Percentiles rank a stretch among this genome's conserved stretches.
These are phyloP conservation scores for Volvox reticuliferus DNA, from an alignment of 139 green algal genomes.

Conservation along the genomic window DNA sequence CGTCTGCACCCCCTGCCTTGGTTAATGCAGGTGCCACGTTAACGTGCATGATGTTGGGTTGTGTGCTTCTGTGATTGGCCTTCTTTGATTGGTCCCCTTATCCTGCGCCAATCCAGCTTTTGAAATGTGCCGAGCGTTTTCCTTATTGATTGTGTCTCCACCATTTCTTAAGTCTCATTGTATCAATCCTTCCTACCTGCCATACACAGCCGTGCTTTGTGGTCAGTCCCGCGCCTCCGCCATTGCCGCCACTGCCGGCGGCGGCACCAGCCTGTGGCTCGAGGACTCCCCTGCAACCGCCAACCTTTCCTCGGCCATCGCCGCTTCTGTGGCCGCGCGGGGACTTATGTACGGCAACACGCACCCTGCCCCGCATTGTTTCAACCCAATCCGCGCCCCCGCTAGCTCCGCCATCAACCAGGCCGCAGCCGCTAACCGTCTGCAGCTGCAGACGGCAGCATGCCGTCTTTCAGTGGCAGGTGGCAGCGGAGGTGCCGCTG, in stretches of 20 bases:
- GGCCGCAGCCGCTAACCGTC: slow-evolving; percentile 10
- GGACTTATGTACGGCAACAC: slow-evolving; percentile 44
- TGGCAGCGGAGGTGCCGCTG: neutral
- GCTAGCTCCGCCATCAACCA: slow-evolving; percentile 8
- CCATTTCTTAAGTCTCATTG: neutral
- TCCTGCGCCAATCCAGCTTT: too few relatives aligned
- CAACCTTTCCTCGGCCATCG: slow-evolving; percentile 28
- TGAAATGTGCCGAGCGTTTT: too few relatives aligned
- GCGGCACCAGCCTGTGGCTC: slow-evolving; percentile 30
- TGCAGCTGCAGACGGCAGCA: neutral
- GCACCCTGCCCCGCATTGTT: slow-evolving; percentile 15
- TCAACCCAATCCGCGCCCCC: slow-evolving; percentile 43
- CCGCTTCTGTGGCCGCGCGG: slow-evolving; percentile 25
- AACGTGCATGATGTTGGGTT: too few relatives aligned
- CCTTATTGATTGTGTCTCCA: too few relatives aligned
- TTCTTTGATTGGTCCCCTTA: too few relatives aligned
- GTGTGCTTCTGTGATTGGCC: too few relatives aligned
- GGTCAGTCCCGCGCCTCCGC: slow-evolving; percentile 15
- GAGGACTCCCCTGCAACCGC: slow-evolving; percentile 25
- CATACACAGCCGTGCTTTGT: slow-evolving; percentile 26
- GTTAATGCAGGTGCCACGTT: too few relatives aligned
- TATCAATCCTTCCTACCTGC: neutral
- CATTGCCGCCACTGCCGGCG: slow-evolving; percentile 9
- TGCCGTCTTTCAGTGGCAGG: neutral
- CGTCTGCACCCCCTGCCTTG: too few relatives aligned